These are phyloP conservation scores for Penicillium ochrochloron DNA, from an alignment of 495 filamentous ascomycete genomes.

Conservation along the genomic window DNA sequence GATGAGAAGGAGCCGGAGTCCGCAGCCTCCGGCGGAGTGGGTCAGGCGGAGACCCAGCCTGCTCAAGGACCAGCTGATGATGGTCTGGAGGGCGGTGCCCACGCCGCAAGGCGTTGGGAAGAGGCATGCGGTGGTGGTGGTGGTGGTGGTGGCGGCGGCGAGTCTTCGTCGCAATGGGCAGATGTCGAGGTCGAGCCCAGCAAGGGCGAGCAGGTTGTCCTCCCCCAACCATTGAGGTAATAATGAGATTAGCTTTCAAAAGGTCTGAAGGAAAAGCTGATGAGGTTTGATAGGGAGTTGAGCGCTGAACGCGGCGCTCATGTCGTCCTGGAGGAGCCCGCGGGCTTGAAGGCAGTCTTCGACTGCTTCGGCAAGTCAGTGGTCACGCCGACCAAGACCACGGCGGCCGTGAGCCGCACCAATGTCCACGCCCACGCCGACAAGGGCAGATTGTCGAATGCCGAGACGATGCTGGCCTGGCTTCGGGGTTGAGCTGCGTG, in stretches of 20 bases:
- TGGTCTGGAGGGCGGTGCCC: not conserved
- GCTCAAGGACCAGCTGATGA: not conserved
- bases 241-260: not conserved
- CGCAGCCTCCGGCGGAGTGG: not conserved
- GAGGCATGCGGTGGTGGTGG: not conserved
- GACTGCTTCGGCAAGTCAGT: not conserved
- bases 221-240: slow-evolving; percentile 1
- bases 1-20: not conserved
- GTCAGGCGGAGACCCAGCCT: not conserved
- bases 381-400: not conserved
- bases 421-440: not conserved
- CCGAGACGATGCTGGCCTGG: not conserved
- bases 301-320: not conserved
- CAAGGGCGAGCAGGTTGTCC: not conserved
- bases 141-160: not conserved
- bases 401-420: not conserved
- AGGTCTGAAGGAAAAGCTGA: not conserved
- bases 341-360: not conserved
- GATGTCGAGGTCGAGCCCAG: not conserved
- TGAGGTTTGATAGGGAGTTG: slow-evolving; percentile 6
- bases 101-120: not conserved
- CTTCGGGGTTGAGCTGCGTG: not conserved
- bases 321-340: not conserved
- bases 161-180: not conserved
- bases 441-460: not conserved